phyloP scores from a whole-genome alignment of 2,329 filamentous ascomycete species.

The Stachybotrys echinatus region DNA sequence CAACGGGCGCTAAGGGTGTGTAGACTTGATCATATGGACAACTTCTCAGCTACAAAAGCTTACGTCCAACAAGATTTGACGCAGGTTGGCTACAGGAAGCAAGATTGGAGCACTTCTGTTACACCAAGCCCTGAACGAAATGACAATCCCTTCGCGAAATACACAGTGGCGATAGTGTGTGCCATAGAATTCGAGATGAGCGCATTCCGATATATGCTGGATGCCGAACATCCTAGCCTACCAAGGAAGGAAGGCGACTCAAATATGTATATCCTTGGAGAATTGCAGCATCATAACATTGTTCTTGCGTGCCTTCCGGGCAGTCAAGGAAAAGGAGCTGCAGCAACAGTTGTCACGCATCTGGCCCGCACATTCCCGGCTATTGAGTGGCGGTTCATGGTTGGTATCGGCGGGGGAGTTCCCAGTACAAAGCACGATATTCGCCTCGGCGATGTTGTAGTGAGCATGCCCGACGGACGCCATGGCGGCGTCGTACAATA shows the following conservation, averaged over 20 bases:
- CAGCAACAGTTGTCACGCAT: not conserved
- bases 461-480: not conserved
- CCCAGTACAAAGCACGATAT: not conserved
- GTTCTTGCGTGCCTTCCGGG: not conserved
- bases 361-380: not conserved
- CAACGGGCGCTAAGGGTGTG: not conserved
- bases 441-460: not conserved
- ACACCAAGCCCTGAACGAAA: not conserved
- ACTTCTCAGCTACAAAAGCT: not conserved
- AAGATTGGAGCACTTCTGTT: not conserved
- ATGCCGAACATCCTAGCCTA: not conserved
- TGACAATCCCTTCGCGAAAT: not conserved
- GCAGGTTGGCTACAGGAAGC: not conserved
- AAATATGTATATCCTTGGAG: not conserved
- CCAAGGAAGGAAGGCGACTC: not conserved
- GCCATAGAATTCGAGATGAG: not conserved
- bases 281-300: not conserved
- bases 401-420: not conserved
- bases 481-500: constrained; percentile 1
- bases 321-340: not conserved
- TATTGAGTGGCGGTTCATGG: not conserved
- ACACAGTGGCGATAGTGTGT: not conserved
- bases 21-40: not conserved
- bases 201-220: not conserved
- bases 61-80: not conserved